Percentiles rank a stretch among this genome's conserved stretches.
These are phyloP conservation scores for Hordeum marinum DNA, from an alignment of 176 grass and related monocot species.

Conservation along the genomic window DNA sequence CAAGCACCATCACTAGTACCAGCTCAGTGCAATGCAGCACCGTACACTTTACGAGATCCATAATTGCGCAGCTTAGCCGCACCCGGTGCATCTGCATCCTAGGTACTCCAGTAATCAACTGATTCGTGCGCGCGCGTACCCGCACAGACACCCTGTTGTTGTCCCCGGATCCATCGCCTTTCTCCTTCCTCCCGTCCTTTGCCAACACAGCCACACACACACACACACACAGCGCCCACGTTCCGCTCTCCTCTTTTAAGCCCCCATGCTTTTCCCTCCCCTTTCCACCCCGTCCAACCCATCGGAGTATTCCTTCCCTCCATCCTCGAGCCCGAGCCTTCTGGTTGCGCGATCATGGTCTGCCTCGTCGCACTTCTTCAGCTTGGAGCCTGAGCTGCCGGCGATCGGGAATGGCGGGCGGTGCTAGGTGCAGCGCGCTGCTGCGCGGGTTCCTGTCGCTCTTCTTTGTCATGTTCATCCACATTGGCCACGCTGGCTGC, in stretches of 20 bases:
- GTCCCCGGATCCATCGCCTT: slow-evolving; percentile 32
- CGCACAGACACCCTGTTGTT: slow-evolving; percentile 3
- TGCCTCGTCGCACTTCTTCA: neutral
- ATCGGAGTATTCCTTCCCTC: slow-evolving; percentile 17
- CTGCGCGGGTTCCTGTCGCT: slow-evolving; percentile 53
- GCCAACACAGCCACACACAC: neutral
- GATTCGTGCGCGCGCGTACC: neutral
- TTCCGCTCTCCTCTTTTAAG: slow-evolving; percentile 22
- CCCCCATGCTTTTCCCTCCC: neutral
- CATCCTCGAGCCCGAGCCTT: neutral
- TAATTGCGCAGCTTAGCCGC: neutral
- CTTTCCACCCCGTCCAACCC: slow-evolving; percentile 30
- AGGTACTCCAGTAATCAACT: neutral
- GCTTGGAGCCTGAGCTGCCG: neutral
- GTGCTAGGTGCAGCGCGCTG: neutral
- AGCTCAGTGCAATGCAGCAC: neutral
- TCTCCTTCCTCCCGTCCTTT: slow-evolving; percentile 12
- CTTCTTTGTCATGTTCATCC: slow-evolving; percentile 54
- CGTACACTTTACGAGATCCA: neutral
- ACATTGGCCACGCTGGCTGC: slow-evolving; percentile 52
- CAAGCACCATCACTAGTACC: neutral
- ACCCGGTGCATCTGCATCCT: slow-evolving; percentile 1
- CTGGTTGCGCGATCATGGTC: slow-evolving; percentile 5
- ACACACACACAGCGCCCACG: neutral
- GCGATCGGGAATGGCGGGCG: slow-evolving; percentile 8